Base-by-base conservation (phyloP, 2,329 filamentous ascomycete genomes). In the Aspergillus amoenus region DNA sequence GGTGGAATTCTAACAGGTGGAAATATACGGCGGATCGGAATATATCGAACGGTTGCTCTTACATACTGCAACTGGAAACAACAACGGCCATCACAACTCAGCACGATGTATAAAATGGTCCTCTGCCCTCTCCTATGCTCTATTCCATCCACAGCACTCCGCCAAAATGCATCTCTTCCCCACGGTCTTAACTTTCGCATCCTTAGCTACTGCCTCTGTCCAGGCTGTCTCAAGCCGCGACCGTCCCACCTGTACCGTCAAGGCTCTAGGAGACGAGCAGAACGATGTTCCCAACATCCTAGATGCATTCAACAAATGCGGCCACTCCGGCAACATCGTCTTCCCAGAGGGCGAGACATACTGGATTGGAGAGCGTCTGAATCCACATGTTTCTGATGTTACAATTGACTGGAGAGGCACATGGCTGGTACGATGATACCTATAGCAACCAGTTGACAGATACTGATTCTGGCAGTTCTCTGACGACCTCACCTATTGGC, bases 401-500 rank as follows among this genome's bases (percentile, higher is more conserved):
- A 68, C 68, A 3, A 79, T 84, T 52, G 76, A 83, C 55, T 84
- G 82, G 82, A 72, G 69, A 22, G 82, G 82, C 1, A 69, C 75
- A 46, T 84, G 81, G 81, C 76, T 73, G 43, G 78, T 80, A 67
- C 47, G 69, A 5, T 13, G 15, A 49, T 9, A n/a, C 27, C 49
- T 15, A 39, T 13, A 54, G 8, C 9, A 30, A 9, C 8, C 11
- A 12, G 15, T 22, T 8, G 22, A 34, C 11, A n/a, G 15, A 21
- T 11, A 32, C 30, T 39, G 4, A 46, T 32, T 24, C 8, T 58
- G 21, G 37, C 57, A 78, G 74, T 76, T 81, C 59, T 81, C 79
- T 2, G 74, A 79, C 46, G 72, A 84, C 64, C 68, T 84, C n/a
- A 66, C 68, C 17, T 83, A 84, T 67, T 84, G 82, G 82, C 74